Conservation (phyloP, 371 early-diverging fungal species). For the Mucor plumbeus region DNA sequence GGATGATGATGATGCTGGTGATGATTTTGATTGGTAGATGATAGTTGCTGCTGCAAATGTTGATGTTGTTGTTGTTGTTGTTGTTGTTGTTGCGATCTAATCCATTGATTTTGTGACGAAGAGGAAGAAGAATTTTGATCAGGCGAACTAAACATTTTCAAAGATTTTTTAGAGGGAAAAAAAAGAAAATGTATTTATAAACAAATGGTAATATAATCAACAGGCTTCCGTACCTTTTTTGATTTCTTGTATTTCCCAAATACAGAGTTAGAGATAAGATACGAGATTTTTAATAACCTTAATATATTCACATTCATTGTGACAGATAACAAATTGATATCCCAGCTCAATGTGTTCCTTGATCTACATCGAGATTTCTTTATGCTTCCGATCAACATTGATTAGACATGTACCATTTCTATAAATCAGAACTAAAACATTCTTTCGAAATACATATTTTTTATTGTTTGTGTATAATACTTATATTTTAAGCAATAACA, state of each 20-base stretch:
- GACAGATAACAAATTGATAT: slow-evolving; percentile 15
- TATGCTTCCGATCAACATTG: too few relatives aligned
- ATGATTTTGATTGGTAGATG: neutral
- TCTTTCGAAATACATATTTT: too few relatives aligned
- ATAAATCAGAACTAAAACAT: too few relatives aligned
- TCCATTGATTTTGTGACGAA: slow-evolving; percentile 3
- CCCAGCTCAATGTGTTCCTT: neutral
- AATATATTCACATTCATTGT: slow-evolving; percentile 5
- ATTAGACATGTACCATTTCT: too few relatives aligned
- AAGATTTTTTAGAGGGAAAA: neutral
- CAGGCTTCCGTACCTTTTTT: slow-evolving; percentile 10
- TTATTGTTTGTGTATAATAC: too few relatives aligned
- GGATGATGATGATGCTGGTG: neutral
- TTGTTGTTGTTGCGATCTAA: neutral
- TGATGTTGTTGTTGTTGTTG: neutral
- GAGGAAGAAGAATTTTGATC: neutral
- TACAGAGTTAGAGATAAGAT: slow-evolving; percentile 15
- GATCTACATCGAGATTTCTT: too few relatives aligned
- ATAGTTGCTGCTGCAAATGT: neutral
- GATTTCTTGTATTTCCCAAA: slow-evolving; percentile 10
- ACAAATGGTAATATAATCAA: slow-evolving; percentile 1
- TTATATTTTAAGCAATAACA: neutral
- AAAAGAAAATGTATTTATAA: neutral
- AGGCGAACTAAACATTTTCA: neutral
- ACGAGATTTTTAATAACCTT: slow-evolving; percentile 15